Evolutionary conservation across 768 basidiomycete genomes (phyloP).

Genomic region (Trametes meyenii): DNA sequence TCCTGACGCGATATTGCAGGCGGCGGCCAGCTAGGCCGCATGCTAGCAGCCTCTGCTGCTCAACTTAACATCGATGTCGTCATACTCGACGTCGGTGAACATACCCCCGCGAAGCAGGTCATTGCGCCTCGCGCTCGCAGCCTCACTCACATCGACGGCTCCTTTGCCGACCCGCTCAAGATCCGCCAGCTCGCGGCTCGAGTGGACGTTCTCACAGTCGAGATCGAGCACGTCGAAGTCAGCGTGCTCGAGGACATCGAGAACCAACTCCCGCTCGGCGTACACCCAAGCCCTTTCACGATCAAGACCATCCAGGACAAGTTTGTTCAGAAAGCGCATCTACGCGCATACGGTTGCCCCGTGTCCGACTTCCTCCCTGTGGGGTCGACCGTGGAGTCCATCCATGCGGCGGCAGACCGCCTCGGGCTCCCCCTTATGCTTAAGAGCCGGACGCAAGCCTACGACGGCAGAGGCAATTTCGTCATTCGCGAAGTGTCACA

Average conservation of each 20-base stretch:
- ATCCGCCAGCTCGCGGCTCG: conserved; percentile 78
- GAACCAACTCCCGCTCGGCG: conserved; percentile 36
- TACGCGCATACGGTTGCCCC: conserved; percentile 52
- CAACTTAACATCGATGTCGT: conserved; percentile 82
- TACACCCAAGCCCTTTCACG: conserved; percentile 79
- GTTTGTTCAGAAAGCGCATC: conserved; percentile 64
- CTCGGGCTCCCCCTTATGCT: conserved; percentile 93
- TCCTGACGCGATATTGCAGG: conserved; percentile 48
- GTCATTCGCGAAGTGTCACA: conserved; percentile 61
- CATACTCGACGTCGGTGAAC: conserved; percentile 82
- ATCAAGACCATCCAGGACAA: conserved; percentile 85
- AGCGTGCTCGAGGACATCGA: conserved; percentile 68
- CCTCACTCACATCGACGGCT: conserved; percentile 79
- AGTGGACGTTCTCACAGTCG: conserved; percentile 89
- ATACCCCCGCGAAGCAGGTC: conserved; percentile 89
- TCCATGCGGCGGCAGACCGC: conserved; percentile 51
- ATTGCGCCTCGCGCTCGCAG: conserved; percentile 53
- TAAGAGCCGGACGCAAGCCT: conserved; percentile 92
- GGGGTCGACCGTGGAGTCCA: conserved; percentile 52
- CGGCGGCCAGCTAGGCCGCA: conserved; percentile 96
- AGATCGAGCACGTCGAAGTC: conserved; percentile 95
- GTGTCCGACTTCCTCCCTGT: conserved; percentile 65
- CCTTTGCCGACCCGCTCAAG: conserved; percentile 78
- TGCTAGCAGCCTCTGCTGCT: conserved; percentile 91
- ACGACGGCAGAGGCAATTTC: conserved; percentile 95